These are phyloP conservation scores for Paracoccidioides brasiliensis DNA, from an alignment of 2,329 filamentous ascomycete species.

Conservation along the genomic window DNA sequence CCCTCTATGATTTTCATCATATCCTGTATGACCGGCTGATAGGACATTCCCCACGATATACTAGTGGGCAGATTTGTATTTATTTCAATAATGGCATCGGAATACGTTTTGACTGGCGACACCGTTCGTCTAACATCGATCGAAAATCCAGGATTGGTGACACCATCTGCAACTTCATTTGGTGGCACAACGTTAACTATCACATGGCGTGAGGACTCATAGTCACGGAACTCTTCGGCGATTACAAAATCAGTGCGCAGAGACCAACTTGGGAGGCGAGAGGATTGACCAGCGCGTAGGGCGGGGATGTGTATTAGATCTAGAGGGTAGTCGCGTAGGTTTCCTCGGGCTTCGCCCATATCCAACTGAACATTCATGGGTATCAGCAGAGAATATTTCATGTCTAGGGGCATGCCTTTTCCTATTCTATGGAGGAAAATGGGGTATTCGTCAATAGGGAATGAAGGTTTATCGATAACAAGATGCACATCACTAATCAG, in stretches of 20 bases:
- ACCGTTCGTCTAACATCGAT: slow-evolving; percentile 85
- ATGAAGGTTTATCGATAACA: slow-evolving; percentile 81
- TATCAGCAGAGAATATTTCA: slow-evolving; percentile 76
- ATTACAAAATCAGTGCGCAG: slow-evolving; percentile 87
- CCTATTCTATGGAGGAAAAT: slow-evolving; percentile 77
- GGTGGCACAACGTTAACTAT: slow-evolving; percentile 74
- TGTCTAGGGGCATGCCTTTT: slow-evolving; percentile 92
- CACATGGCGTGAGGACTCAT: slow-evolving; percentile 66
- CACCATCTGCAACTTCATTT: slow-evolving; percentile 42
- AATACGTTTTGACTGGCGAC: slow-evolving; percentile 91
- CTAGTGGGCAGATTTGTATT: slow-evolving; percentile 85
- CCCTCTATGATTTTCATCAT: slow-evolving; percentile 99
- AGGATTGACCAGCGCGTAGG: slow-evolving; percentile 65
- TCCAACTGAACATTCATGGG: slow-evolving; percentile 82
- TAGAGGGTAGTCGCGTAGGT: slow-evolving; percentile 82
- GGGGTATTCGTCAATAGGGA: slow-evolving; percentile 67
- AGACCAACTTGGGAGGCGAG: slow-evolving; percentile 66
- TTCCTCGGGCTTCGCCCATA: slow-evolving; percentile 80
- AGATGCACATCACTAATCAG: slow-evolving; percentile 76
- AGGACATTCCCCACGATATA: slow-evolving; percentile 94
- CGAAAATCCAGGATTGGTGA: slow-evolving; percentile 52
- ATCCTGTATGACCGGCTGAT: slow-evolving; percentile 94
- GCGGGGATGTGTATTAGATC: slow-evolving; percentile 82
- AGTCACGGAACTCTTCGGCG: slow-evolving; percentile 78
- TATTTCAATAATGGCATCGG: slow-evolving; percentile 80